These are phyloP conservation scores for Populus hybrid DNA, from an alignment of 441 rosid species.

Conservation along the genomic window DNA sequence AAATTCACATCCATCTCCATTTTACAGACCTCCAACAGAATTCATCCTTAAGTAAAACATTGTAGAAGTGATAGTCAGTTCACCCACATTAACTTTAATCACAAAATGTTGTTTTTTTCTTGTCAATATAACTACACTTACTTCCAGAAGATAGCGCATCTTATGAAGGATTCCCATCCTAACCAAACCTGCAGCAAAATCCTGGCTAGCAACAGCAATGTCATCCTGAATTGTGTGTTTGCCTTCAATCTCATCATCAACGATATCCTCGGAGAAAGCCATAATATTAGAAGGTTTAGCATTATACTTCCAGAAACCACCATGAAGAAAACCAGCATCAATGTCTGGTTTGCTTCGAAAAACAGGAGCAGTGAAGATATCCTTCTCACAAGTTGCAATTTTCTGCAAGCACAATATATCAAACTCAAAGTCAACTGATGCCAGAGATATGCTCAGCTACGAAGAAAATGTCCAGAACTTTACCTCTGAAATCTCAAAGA, in stretches of 20 bases:
- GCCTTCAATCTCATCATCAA: constrained; percentile 57
- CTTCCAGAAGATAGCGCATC: constrained; percentile 75
- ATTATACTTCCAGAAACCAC: constrained; percentile 92
- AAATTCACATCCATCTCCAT: neutral
- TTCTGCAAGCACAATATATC: constrained; percentile 41
- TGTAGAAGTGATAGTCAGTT: neutral
- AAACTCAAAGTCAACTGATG: constrained; percentile 5
- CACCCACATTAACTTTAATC: neutral
- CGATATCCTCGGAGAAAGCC: constrained; percentile 37
- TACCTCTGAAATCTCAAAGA: constrained; percentile 78
- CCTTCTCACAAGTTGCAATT: constrained; percentile 36
- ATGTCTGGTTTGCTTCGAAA: constrained; percentile 80
- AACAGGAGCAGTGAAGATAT: constrained; percentile 64
- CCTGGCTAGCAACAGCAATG: constrained; percentile 80
- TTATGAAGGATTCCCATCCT: constrained; percentile 87
- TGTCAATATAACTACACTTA: constrained; percentile 23
- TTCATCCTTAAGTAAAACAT: neutral
- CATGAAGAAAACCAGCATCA: constrained; percentile 71
- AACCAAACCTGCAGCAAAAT: constrained; percentile 87
- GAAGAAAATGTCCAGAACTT: constrained; percentile 7
- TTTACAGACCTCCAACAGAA: neutral
- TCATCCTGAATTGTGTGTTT: constrained; percentile 80
- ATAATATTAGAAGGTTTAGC: constrained; percentile 78
- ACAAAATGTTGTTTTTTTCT: neutral
- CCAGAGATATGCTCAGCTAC: neutral